Conservation (phyloP, 495 filamentous ascomycete species). For the Bacidia rubella region DNA sequence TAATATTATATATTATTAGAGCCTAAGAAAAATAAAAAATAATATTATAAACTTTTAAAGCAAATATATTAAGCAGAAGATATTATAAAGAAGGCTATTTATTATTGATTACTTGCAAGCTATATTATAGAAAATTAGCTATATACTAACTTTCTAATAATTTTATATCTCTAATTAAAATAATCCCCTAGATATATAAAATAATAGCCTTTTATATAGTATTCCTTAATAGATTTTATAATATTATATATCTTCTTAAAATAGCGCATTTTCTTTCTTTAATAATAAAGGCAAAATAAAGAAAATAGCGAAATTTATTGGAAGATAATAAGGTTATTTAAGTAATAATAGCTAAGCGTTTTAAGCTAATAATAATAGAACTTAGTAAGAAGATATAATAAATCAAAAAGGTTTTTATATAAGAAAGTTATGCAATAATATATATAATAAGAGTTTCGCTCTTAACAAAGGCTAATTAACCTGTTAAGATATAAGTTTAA, state of each 20-base stretch:
- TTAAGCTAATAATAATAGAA: no score
- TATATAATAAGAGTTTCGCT: background rate
- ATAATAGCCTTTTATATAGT: background rate
- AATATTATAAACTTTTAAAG: background rate
- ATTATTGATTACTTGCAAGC: no score
- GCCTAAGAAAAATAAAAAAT: background rate
- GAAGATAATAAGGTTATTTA: no score
- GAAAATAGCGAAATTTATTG: no score
- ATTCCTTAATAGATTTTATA: no score
- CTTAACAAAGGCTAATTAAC: background rate
- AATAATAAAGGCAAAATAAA: no score
- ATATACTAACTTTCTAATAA: background rate
- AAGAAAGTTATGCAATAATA: background rate
- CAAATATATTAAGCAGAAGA: background rate
- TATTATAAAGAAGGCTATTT: background rate
- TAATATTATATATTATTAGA: background rate
- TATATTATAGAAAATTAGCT: background rate
- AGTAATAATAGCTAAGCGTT: no score
- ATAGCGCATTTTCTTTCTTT: no score
- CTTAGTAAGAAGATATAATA: background rate
- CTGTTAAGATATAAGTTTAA: background rate
- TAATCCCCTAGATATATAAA: no score
- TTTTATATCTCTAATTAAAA: background rate
- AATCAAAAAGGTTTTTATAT: background rate
- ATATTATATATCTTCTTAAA: no score